Conservation (phyloP, 225 moss, liverwort and hornwort genomes). For the Physcomitrellopsis africana region DNA sequence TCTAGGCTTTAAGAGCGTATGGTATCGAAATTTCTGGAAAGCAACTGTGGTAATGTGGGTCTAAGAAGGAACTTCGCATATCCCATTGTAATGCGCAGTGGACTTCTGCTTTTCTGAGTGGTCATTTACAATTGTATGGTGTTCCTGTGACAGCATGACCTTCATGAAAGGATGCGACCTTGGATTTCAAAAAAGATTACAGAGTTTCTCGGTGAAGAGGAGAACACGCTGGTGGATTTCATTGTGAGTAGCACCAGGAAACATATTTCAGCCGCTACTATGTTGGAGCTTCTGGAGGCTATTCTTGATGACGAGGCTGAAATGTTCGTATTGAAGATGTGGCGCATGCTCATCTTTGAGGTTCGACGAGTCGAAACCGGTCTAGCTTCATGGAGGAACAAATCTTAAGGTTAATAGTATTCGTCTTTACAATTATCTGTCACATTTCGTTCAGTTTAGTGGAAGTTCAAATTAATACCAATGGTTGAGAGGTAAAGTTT, state of each 20-base stretch:
- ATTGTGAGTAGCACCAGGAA: conserved; percentile 95
- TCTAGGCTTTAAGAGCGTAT: neutral
- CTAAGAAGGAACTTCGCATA: neutral
- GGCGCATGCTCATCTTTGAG: conserved; percentile 99
- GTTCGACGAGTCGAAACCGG: conserved; percentile 94
- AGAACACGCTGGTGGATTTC: conserved; percentile 87
- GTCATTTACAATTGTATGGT: conserved; percentile 9
- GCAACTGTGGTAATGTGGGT: neutral
- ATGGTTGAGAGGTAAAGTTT: conserved; percentile 31
- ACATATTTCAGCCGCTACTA: conserved; percentile 81
- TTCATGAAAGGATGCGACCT: conserved; percentile 93
- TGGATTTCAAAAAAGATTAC: conserved; percentile 98
- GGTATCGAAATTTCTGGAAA: neutral
- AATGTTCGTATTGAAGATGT: conserved; percentile 97
- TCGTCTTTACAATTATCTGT: conserved; percentile 12
- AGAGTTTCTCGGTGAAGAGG: conserved; percentile 94
- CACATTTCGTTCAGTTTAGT: conserved; percentile 29
- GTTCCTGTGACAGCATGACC: conserved; percentile 70
- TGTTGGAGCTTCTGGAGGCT: conserved; percentile 82
- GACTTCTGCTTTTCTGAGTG: conserved; percentile 6
- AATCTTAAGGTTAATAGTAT: conserved; percentile 18
- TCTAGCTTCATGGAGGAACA: conserved; percentile 62
- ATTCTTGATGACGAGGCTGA: conserved; percentile 98
- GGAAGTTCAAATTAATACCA: conserved; percentile 16
- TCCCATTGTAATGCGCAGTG: neutral